Evolutionary conservation across 2,329 filamentous ascomycete species (phyloP).

Genomic region (Rhinocladiella similis): DNA sequence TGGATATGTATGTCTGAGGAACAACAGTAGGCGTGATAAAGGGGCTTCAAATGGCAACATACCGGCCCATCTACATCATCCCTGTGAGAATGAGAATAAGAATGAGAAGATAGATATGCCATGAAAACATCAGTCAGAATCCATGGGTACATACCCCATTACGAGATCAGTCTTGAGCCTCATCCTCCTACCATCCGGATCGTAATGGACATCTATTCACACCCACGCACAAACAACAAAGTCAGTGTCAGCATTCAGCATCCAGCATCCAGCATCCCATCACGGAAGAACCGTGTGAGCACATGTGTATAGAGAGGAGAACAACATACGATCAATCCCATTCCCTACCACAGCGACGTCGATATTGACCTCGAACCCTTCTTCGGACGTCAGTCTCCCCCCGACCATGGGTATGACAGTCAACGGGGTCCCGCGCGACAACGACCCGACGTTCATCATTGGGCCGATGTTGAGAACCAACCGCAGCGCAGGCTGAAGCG

Average conservation of each 20-base stretch:
- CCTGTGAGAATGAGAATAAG: too few species aligned
- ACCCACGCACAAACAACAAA: neutral
- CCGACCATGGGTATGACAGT: constrained; percentile 42
- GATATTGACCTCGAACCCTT: constrained; percentile 37
- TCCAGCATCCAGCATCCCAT: too few species aligned
- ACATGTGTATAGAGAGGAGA: neutral
- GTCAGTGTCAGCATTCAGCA: neutral
- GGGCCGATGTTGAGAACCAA: constrained; percentile 33
- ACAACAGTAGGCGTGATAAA: too few species aligned
- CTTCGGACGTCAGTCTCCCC: constrained; percentile 38
- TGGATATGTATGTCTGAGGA: too few species aligned
- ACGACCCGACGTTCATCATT: constrained; percentile 29
- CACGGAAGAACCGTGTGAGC: neutral
- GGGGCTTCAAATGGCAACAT: too few species aligned
- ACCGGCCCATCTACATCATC: too few species aligned
- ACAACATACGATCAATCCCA: constrained; percentile 38
- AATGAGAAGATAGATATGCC: too few species aligned
- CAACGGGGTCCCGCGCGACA: constrained; percentile 37
- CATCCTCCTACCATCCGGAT: constrained; percentile 41
- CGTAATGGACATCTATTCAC: constrained; percentile 37
- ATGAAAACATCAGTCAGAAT: too few species aligned
- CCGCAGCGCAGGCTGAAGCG: constrained; percentile 43
- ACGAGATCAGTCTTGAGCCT: constrained; percentile 43
- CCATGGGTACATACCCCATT: constrained; percentile 43
- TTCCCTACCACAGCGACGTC: constrained; percentile 40